Conservation (phyloP, 1,284 basidiomycete genomes). For the Pyrrhoderma lamaoense region DNA sequence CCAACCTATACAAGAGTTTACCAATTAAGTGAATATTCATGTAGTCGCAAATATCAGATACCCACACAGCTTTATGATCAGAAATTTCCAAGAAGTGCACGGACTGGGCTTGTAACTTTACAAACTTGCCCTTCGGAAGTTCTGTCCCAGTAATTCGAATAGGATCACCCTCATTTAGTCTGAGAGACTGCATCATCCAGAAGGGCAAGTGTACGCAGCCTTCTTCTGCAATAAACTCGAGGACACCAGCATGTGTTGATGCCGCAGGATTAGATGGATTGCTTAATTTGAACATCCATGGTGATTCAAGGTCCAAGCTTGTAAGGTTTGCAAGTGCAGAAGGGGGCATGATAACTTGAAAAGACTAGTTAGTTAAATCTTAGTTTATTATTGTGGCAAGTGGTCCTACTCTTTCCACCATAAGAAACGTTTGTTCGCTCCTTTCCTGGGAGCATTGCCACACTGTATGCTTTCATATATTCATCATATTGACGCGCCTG, state of each 20-base stretch:
- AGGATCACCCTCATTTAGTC: slow-evolving; percentile 90
- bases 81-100: slow-evolving; percentile 92
- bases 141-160: slow-evolving; percentile 87
- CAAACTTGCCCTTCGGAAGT: slow-evolving; percentile 89
- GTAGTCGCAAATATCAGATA: slow-evolving; percentile 4
- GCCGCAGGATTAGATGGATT: slow-evolving; percentile 84
- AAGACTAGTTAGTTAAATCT: slow-evolving; percentile 4
- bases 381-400: slow-evolving; percentile 17
- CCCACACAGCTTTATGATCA: slow-evolving; percentile 96
- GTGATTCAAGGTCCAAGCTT: slow-evolving; percentile 82
- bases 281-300: slow-evolving; percentile 94
- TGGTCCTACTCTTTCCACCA: slow-evolving; percentile 90
- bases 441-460: slow-evolving; percentile 77
- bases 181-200: slow-evolving; percentile 99
- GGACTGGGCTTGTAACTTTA: slow-evolving; percentile 95
- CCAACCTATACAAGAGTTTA: slow-evolving; percentile 54
- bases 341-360: slow-evolving; percentile 91
- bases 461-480: slow-evolving; percentile 80
- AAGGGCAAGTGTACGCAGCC: slow-evolving; percentile 93
- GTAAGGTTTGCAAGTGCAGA: slow-evolving; percentile 89
- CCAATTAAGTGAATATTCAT: neutral
- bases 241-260: slow-evolving; percentile 92
- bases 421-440: slow-evolving; percentile 85
- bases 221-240: slow-evolving; percentile 98
- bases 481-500: slow-evolving; percentile 67